phyloP scores from a whole-genome alignment of 2,329 filamentous ascomycete genomes.

The Colletotrichum sp. region DNA sequence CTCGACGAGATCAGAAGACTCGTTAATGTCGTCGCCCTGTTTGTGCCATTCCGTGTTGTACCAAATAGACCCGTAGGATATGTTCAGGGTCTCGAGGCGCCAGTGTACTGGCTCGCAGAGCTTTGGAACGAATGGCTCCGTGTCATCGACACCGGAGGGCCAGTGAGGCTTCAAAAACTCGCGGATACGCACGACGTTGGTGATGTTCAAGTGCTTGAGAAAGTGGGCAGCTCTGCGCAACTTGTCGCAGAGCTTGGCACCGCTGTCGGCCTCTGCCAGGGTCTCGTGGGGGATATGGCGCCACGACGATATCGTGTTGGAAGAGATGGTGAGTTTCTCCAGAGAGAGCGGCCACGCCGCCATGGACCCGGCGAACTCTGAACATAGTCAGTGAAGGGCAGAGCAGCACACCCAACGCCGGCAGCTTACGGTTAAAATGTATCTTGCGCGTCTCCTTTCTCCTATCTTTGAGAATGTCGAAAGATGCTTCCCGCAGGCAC shows the following conservation, averaged over 20 bases:
- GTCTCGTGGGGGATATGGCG: slow-evolving; percentile 25
- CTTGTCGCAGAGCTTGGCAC: slow-evolving; percentile 13
- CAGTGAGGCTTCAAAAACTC: slow-evolving; percentile 24
- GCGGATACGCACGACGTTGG: slow-evolving; percentile 23
- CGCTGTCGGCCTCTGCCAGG: slow-evolving; percentile 22
- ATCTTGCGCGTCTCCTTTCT: slow-evolving; percentile 15
- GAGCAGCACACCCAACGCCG: background rate
- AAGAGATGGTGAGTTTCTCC: slow-evolving; percentile 18
- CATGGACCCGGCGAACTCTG: slow-evolving; percentile 20
- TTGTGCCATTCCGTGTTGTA: slow-evolving; percentile 26
- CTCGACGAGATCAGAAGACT: slow-evolving; percentile 18
- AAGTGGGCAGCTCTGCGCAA: slow-evolving; percentile 17
- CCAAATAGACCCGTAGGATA: slow-evolving; percentile 25
- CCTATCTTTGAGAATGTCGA: slow-evolving; percentile 23
- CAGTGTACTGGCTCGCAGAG: slow-evolving; percentile 6
- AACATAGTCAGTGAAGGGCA: background rate
- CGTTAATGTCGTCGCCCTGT: slow-evolving; percentile 23
- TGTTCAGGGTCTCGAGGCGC: slow-evolving; percentile 18
- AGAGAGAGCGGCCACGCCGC: slow-evolving; percentile 22
- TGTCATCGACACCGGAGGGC: slow-evolving; percentile 17
- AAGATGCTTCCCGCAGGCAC: slow-evolving; percentile 10
- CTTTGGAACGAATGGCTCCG: slow-evolving; percentile 4
- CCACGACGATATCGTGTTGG: slow-evolving; percentile 26
- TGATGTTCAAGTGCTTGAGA: slow-evolving; percentile 20
- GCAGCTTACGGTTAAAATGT: slow-evolving; percentile 17